Percentiles rank a stretch among this genome's conserved stretches.
These are phyloP conservation scores for Eragrostis curvula DNA, from an alignment of 176 grass and related monocot species.

Conservation along the genomic window DNA sequence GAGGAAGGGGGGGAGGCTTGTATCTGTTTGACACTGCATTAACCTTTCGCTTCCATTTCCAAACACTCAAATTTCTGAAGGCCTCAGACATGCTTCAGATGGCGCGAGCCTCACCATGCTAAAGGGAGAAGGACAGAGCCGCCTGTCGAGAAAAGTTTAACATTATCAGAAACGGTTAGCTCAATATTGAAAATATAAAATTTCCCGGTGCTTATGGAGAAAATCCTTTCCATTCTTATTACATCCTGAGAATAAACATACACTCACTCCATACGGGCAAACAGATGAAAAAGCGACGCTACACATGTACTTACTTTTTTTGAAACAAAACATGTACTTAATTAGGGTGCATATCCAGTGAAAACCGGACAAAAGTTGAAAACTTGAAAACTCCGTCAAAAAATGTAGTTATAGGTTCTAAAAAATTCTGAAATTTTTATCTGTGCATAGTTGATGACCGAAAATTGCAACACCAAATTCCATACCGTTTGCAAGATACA, in stretches of 20 bases:
- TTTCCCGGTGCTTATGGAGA: not conserved
- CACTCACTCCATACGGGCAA: no score
- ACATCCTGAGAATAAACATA: not conserved
- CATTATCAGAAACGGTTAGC: conserved; percentile 32
- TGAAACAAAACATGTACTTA: no score
- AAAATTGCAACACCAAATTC: no score
- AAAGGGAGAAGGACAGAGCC: conserved; percentile 81
- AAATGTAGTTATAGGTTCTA: no score
- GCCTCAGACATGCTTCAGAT: conserved; percentile 27
- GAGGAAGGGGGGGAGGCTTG: not conserved
- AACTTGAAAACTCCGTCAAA: no score
- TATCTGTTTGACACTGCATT: not conserved
- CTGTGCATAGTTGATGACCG: no score
- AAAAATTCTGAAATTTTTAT: no score
- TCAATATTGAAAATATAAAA: not conserved
- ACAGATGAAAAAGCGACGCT: not conserved
- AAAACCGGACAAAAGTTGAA: no score
- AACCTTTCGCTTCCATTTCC: not conserved
- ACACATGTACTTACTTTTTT: not conserved
- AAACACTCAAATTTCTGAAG: not conserved
- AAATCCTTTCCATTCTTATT: not conserved
- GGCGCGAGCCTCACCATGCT: conserved; percentile 9
- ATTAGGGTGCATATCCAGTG: no score
- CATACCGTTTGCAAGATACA: no score
- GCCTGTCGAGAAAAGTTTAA: conserved; percentile 54